phyloP scores from a whole-genome alignment of 768 basidiomycete genomes.

The Leccinum imitatum region DNA sequence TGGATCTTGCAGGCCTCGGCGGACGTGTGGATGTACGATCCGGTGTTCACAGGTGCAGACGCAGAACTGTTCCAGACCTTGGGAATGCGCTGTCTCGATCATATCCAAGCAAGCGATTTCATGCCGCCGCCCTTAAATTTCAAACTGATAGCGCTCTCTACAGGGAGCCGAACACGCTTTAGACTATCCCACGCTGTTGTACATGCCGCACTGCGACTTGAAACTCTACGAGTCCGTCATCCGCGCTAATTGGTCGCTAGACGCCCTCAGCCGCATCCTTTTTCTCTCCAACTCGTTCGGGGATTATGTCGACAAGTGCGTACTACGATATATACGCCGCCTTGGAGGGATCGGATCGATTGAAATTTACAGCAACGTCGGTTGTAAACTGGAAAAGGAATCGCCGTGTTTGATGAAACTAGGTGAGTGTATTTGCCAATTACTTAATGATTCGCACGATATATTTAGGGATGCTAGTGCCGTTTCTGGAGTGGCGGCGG shows the following conservation, averaged over 20 bases:
- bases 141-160: slow-evolving; percentile 10
- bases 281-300: slow-evolving; percentile 65
- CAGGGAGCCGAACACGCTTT: slow-evolving; percentile 37
- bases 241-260: slow-evolving; percentile 56
- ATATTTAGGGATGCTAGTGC: slow-evolving; percentile 38
- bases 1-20: slow-evolving; percentile 42
- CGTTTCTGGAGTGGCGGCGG: slow-evolving; percentile 44
- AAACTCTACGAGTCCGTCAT: slow-evolving; percentile 67
- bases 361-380: slow-evolving; percentile 46
- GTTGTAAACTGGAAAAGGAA: slow-evolving; percentile 46
- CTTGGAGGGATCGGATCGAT: neutral
- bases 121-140: slow-evolving; percentile 2
- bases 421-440: slow-evolving; percentile 40
- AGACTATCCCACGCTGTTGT: slow-evolving; percentile 56
- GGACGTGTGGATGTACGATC: slow-evolving; percentile 62
- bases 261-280: slow-evolving; percentile 46
- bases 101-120: slow-evolving; percentile 51
- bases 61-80: slow-evolving; percentile 43
- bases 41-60: slow-evolving; percentile 69
- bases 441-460: slow-evolving; percentile 9
- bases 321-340: slow-evolving; percentile 4
- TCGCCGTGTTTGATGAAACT: slow-evolving; percentile 54
- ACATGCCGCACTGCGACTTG: slow-evolving; percentile 80
- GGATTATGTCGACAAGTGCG: slow-evolving; percentile 69
- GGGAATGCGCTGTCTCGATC: slow-evolving; percentile 36